These are phyloP conservation scores for Martiniozyma asiatica DNA, from an alignment of 1,139 yeast genomes.

Conservation along the genomic window DNA sequence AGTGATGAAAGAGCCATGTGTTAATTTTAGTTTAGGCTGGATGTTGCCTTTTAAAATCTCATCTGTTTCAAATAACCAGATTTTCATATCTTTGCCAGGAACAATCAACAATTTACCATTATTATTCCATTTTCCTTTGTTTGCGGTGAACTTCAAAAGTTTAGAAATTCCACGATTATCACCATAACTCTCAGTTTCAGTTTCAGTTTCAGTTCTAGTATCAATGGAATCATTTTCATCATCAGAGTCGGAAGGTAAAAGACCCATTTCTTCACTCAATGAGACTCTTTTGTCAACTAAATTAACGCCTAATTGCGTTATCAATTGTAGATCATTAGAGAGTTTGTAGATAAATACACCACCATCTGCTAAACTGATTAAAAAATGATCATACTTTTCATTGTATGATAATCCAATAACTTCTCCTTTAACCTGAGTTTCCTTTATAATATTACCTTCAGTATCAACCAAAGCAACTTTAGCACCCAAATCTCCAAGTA, in stretches of 20 bases:
- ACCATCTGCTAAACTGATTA: constrained; percentile 61
- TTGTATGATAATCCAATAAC: constrained; percentile 53
- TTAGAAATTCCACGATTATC: constrained; percentile 4
- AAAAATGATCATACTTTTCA: constrained; percentile 43
- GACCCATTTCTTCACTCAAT: constrained; percentile 10
- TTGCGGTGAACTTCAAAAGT: constrained; percentile 13
- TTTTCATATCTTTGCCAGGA: constrained; percentile 25
- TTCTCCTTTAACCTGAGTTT: constrained; percentile 34
- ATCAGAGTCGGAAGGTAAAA: constrained; percentile 17
- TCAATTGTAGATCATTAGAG: constrained; percentile 18
- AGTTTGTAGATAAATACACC: constrained; percentile 53
- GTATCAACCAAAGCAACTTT: constrained; percentile 43
- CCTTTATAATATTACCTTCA: constrained; percentile 18
- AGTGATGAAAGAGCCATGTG: constrained; percentile 30
- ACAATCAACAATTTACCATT: constrained; percentile 53
- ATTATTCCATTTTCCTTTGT: constrained; percentile 47
- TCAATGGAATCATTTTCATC: constrained; percentile 13
- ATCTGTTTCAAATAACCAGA: constrained; percentile 28
- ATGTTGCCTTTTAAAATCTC: too few relatives aligned
- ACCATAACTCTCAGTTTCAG: not conserved
- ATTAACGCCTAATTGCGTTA: constrained; percentile 14
- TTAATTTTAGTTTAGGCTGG: too few relatives aligned
- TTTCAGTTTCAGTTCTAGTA: constrained; percentile 7
- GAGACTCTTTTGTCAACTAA: constrained; percentile 15
- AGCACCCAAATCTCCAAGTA: constrained; percentile 71